Percentiles rank a stretch among this genome's conserved stretches.
These are phyloP conservation scores for Penicillium cosmopolitanum DNA, from an alignment of 495 filamentous ascomycete species.

Conservation along the genomic window DNA sequence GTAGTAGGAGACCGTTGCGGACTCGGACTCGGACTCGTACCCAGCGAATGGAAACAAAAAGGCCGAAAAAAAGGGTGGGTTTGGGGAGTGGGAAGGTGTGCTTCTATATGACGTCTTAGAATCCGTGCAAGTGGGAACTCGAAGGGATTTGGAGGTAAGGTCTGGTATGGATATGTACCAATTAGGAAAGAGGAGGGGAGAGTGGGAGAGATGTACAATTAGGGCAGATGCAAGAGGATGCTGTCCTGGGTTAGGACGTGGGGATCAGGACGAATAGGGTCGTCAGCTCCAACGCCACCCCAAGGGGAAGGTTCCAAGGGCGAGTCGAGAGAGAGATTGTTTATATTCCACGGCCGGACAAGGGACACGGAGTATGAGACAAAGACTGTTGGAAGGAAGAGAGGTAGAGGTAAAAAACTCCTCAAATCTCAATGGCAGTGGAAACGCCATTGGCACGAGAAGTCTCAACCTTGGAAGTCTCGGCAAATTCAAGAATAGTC, in stretches of 20 bases:
- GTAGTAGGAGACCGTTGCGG: too few relatives aligned
- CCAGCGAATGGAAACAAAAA: background rate
- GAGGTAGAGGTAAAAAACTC: background rate
- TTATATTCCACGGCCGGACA: background rate
- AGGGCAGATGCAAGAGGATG: background rate
- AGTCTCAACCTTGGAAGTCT: conserved; percentile 27
- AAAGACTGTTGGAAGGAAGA: background rate
- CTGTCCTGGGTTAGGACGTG: background rate
- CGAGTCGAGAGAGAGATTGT: background rate
- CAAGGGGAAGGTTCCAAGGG: background rate
- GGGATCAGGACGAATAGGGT: background rate
- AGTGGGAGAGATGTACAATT: conserved; percentile 9
- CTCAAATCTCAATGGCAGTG: conserved; percentile 46
- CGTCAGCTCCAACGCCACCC: background rate
- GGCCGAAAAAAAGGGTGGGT: background rate
- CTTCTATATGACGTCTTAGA: background rate
- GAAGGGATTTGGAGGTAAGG: background rate
- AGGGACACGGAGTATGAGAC: too few relatives aligned
- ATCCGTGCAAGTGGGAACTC: background rate
- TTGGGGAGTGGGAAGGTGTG: too few relatives aligned
- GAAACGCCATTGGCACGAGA: conserved; percentile 35
- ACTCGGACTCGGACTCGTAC: too few relatives aligned
- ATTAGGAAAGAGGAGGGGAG: background rate
- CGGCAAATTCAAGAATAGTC: conserved; percentile 67
- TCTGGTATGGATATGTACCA: conserved; percentile 17